Conservation (phyloP, 2,329 filamentous ascomycete genomes). For the Ascochyta viciae-villosae region DNA sequence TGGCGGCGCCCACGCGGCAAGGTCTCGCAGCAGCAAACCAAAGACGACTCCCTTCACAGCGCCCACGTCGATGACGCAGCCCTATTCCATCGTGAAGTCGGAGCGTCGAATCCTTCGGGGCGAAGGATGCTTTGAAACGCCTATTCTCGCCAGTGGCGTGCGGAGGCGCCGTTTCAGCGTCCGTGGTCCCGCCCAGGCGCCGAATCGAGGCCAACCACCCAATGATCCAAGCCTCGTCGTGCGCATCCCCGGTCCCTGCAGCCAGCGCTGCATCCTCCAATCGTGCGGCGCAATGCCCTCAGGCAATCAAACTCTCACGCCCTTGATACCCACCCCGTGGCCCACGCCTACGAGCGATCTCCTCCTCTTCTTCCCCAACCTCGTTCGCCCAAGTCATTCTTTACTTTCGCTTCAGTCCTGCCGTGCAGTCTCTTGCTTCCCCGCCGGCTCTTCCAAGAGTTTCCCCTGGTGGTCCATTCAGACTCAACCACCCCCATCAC, state of each 20-base stretch:
- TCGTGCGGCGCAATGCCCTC: slow-evolving; percentile 18
- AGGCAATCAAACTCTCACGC: slow-evolving; percentile 35
- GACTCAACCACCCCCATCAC: slow-evolving; percentile 20
- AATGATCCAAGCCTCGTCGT: slow-evolving; percentile 16
- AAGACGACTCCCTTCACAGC: not conserved
- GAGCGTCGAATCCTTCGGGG: slow-evolving; percentile 20
- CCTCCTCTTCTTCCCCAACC: slow-evolving; percentile 26
- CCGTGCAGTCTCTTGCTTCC: slow-evolving; percentile 29
- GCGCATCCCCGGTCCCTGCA: slow-evolving; percentile 16
- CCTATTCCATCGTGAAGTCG: slow-evolving; percentile 12
- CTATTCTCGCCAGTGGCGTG: slow-evolving; percentile 21
- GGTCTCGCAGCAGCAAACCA: slow-evolving; percentile 8
- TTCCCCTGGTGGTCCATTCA: slow-evolving; percentile 40
- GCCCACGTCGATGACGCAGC: slow-evolving; percentile 22
- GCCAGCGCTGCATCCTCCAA: slow-evolving; percentile 22
- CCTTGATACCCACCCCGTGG: slow-evolving; percentile 31
- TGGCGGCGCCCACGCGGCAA: slow-evolving; percentile 10
- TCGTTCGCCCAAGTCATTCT: slow-evolving; percentile 34
- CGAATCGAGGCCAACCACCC: slow-evolving; percentile 17
- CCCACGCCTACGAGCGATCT: slow-evolving; percentile 23
- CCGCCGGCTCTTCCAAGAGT: slow-evolving; percentile 38
- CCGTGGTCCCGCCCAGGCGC: slow-evolving; percentile 24
- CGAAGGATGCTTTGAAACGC: slow-evolving; percentile 30
- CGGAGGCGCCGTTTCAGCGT: slow-evolving; percentile 23
- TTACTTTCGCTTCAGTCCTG: slow-evolving; percentile 18